phyloP scores from a whole-genome alignment of 2,329 filamentous ascomycete species.

The Colletotrichum tanaceti region DNA sequence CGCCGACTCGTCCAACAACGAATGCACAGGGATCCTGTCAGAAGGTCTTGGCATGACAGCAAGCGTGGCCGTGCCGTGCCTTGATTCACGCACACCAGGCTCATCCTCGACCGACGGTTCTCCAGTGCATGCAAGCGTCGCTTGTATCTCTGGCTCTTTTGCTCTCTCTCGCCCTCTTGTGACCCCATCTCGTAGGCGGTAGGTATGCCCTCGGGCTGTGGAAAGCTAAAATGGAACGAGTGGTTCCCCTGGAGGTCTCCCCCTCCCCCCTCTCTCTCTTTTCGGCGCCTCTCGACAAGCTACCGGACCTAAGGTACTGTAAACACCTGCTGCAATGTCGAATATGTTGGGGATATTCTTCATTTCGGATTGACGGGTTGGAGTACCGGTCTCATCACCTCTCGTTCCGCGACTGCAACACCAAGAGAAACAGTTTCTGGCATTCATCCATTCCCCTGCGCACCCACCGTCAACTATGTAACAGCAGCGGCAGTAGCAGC shows the following conservation, averaged over 20 bases:
- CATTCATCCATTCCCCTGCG: background rate
- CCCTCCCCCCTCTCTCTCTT: background rate
- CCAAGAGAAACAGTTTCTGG: background rate
- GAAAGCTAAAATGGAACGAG: background rate
- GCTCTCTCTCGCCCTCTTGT: background rate
- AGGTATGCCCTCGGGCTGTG: background rate
- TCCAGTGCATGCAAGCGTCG: background rate
- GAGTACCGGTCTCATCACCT: background rate
- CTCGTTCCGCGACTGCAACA: background rate
- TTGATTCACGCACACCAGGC: constrained; percentile 27
- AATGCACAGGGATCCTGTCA: constrained; percentile 30
- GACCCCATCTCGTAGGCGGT: background rate
- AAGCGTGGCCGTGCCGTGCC: constrained; percentile 36
- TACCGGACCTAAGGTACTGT: too few relatives aligned
- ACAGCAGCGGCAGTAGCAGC: background rate
- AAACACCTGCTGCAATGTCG: constrained; percentile 8
- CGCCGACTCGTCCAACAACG: constrained; percentile 17
- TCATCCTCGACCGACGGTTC: background rate
- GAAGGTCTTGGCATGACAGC: constrained; percentile 38
- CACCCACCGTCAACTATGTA: background rate
- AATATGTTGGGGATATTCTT: constrained; percentile 11
- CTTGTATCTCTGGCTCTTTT: background rate
- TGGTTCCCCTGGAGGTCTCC: background rate
- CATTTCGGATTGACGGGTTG: constrained; percentile 4
- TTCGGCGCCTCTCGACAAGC: constrained; percentile 2